A percentile compares a stretch with the other conserved stretches of the same genome.
Conservation (phyloP, 257 asterid species). For the Gardenia jasminoides region DNA sequence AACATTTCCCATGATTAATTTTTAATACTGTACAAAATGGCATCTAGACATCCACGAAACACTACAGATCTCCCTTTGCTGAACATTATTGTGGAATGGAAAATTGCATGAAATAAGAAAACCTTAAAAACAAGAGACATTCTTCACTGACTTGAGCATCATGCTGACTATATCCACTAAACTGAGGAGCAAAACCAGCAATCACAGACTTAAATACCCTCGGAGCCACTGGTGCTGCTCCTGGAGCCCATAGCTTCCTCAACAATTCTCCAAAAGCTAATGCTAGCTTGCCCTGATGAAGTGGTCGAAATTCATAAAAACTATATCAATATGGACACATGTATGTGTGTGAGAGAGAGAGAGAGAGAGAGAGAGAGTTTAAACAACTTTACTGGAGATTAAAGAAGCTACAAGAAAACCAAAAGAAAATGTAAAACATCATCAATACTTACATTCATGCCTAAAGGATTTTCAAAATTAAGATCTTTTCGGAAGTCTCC, state of each 20-base stretch:
- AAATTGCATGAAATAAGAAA: not conserved
- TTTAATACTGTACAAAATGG: not conserved
- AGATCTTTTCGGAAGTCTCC: slow-evolving; percentile 63
- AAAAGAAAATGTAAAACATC: not conserved
- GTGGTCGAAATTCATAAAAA: slow-evolving; percentile 20
- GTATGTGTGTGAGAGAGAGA: not conserved
- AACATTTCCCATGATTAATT: not conserved
- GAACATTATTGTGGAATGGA: too few relatives aligned
- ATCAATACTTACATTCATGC: slow-evolving; percentile 52
- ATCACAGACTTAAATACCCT: slow-evolving; percentile 55
- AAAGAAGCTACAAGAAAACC: not conserved
- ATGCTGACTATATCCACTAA: slow-evolving; percentile 65
- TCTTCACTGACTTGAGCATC: slow-evolving; percentile 65
- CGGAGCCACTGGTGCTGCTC: slow-evolving; percentile 46
- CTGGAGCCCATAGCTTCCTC: slow-evolving; percentile 71
- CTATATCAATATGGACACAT: not conserved
- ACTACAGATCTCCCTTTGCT: not conserved
- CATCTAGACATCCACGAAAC: not conserved
- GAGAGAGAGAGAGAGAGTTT: not conserved
- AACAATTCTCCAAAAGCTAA: slow-evolving; percentile 63
- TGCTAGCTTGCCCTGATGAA: slow-evolving; percentile 68
- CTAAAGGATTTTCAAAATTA: slow-evolving; percentile 62
- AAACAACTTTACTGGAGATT: not conserved
- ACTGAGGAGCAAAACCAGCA: slow-evolving; percentile 63
- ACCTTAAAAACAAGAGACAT: not conserved